Evolutionary conservation across 768 basidiomycete species (phyloP).

Genomic region (Mycena rebaudengoi): DNA sequence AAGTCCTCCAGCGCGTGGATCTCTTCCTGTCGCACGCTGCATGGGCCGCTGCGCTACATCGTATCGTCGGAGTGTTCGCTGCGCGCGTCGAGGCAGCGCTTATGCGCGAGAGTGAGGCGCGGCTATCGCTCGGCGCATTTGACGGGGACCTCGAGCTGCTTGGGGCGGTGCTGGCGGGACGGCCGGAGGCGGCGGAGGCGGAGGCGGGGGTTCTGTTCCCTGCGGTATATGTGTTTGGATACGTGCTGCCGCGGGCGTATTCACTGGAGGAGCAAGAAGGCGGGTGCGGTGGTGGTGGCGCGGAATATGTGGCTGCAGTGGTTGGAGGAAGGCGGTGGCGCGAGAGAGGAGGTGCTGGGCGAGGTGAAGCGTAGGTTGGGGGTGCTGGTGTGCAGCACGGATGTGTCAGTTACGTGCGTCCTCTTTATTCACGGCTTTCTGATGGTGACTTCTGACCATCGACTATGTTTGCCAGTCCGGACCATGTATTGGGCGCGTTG

Average conservation of each 20-base stretch:
- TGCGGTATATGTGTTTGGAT: conserved; percentile 56
- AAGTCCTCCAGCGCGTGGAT: conserved; percentile 16
- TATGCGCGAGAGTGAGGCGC: not conserved
- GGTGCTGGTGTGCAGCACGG: conserved; percentile 50
- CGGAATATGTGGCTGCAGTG: conserved; percentile 46
- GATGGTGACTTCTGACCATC: not conserved
- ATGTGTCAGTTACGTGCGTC: conserved; percentile 45
- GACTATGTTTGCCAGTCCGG: conserved; percentile 45
- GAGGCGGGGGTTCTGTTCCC: conserved; percentile 42
- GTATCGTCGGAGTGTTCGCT: conserved; percentile 12
- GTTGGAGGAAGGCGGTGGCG: conserved; percentile 31
- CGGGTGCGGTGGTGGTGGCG: conserved; percentile 36
- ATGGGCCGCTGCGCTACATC: not conserved
- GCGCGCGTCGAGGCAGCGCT: conserved; percentile 16
- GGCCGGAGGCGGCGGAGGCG: conserved; percentile 31
- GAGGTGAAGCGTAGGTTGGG: conserved; percentile 53
- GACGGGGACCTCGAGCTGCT: conserved; percentile 39
- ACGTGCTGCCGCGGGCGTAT: conserved; percentile 52
- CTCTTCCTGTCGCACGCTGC: conserved; percentile 18
- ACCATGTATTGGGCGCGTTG: conserved; percentile 52
- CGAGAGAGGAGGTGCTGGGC: conserved; percentile 35
- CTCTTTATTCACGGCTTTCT: not conserved
- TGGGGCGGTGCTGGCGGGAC: conserved; percentile 42
- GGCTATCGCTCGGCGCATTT: conserved; percentile 1
- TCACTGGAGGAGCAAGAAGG: conserved; percentile 30